Evolutionary conservation across 2,329 filamentous ascomycete species (phyloP).

Genomic region (Cercospora canescens): DNA sequence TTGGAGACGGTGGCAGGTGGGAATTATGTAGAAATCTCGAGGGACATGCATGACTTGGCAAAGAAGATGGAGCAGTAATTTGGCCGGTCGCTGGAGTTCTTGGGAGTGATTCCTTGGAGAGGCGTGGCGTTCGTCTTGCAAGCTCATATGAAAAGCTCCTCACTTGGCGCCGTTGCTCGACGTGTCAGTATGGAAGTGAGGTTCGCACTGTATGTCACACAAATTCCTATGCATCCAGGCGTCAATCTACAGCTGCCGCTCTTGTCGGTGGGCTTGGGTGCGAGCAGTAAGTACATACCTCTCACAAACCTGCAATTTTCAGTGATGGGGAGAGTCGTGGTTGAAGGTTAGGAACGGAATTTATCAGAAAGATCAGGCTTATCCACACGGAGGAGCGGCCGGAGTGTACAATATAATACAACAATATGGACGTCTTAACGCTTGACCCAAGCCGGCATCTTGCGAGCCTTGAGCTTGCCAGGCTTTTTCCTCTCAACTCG

Average conservation of each 20-base stretch:
- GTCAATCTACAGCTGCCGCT: no score
- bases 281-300: no score
- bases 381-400: neutral
- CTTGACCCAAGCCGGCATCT: conserved; percentile 99
- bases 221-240: no score
- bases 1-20: neutral
- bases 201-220: neutral
- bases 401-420: conserved; percentile 18
- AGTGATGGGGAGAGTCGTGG: neutral
- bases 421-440: conserved; percentile 42
- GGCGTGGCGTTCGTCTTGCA: neutral
- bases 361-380: neutral
- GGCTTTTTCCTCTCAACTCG: conserved; percentile 98
- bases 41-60: neutral
- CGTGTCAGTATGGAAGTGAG: neutral
- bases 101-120: neutral
- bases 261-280: no score
- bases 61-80: neutral
- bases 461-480: conserved; percentile 92
- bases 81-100: neutral
- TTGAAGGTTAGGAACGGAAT: neutral
- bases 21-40: neutral
- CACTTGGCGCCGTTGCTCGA: neutral
- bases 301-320: neutral
- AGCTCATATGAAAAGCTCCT: neutral